Evolutionary conservation across 2,329 filamentous ascomycete species (phyloP).

Genomic region (Sclerotinia spermophila): DNA sequence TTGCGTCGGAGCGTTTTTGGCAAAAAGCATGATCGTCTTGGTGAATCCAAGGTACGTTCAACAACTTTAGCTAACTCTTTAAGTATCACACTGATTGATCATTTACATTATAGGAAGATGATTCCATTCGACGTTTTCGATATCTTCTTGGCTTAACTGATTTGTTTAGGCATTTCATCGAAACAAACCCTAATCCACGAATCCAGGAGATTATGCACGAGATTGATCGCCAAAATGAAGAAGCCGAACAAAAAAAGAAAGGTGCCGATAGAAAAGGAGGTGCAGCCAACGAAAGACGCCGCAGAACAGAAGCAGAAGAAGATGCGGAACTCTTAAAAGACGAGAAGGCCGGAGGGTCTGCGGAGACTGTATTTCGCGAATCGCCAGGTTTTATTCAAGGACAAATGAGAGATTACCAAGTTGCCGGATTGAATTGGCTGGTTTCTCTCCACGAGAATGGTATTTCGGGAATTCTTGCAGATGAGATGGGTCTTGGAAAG

Average conservation of each 20-base stretch:
- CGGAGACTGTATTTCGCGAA: constrained; percentile 88
- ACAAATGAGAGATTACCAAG: constrained; percentile 92
- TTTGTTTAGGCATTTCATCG: constrained; percentile 97
- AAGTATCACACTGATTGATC: not conserved
- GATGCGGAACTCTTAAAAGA: constrained; percentile 86
- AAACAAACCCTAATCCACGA: constrained; percentile 91
- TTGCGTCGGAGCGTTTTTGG: constrained; percentile 89
- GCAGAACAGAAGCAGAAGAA: constrained; percentile 95
- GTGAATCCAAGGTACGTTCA: constrained; percentile 76
- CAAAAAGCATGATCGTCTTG: constrained; percentile 88
- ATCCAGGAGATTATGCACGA: constrained; percentile 92
- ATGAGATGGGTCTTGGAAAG: constrained; percentile 98
- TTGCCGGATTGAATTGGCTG: constrained; percentile 94
- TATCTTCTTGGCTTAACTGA: constrained; percentile 95
- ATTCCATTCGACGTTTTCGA: constrained; percentile 88
- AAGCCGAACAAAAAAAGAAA: constrained; percentile 67
- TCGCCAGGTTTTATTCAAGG: constrained; percentile 85
- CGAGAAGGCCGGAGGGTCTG: constrained; percentile 81
- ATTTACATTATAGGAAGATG: constrained; percentile 68
- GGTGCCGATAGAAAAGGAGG: constrained; percentile 77
- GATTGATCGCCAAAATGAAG: constrained; percentile 89
- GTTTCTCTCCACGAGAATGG: constrained; percentile 97
- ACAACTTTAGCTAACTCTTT: not conserved
- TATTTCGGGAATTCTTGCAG: constrained; percentile 94
- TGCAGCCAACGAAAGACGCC: constrained; percentile 70